Percentiles rank a stretch among this genome's conserved stretches.
These are phyloP conservation scores for Agroathelia rolfsii DNA, from an alignment of 1,284 basidiomycete species.

Conservation along the genomic window DNA sequence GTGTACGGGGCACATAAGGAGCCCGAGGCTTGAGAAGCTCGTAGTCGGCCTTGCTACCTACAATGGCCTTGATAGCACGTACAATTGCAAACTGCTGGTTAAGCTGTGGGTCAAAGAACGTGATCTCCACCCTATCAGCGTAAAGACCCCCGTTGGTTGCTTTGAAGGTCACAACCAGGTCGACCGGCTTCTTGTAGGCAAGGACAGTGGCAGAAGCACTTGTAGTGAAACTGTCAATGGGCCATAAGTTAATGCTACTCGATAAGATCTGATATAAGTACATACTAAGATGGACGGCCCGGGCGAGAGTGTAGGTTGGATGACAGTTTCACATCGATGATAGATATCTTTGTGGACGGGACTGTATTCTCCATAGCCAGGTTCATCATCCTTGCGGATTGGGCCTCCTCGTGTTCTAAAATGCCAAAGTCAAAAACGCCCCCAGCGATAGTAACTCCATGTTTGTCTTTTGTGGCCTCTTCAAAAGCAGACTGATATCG, in stretches of 20 bases:
- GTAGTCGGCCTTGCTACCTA: slow-evolving; percentile 34
- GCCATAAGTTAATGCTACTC: slow-evolving; percentile 1
- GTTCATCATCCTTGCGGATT: slow-evolving; percentile 5
- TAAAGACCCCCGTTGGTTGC: slow-evolving; percentile 35
- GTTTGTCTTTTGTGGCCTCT: slow-evolving; percentile 35
- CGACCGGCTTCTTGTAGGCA: slow-evolving; percentile 17
- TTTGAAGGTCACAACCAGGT: slow-evolving; percentile 25
- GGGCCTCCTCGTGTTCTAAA: slow-evolving; percentile 18
- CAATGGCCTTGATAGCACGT: slow-evolving; percentile 21
- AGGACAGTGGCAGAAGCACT: slow-evolving; percentile 14
- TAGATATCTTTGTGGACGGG: slow-evolving; percentile 7
- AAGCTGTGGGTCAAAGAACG: slow-evolving; percentile 21
- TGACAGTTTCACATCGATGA: slow-evolving; percentile 5
- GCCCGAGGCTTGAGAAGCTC: slow-evolving; percentile 36
- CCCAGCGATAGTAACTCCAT: slow-evolving; percentile 28
- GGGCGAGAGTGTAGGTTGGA: neutral
- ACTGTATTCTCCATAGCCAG: slow-evolving; percentile 12
- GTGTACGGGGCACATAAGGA: slow-evolving; percentile 42
- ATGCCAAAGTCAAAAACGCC: slow-evolving; percentile 32
- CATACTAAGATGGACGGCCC: neutral
- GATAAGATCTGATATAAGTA: neutral
- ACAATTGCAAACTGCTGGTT: slow-evolving; percentile 24
- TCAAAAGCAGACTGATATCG: slow-evolving; percentile 27
- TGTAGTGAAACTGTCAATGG: slow-evolving; percentile 24
- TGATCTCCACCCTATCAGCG: slow-evolving; percentile 28